Percentiles rank a stretch among this genome's conserved stretches.
phyloP scores from a whole-genome alignment of 1,139 yeast genomes.

The Candida gigantensis region DNA sequence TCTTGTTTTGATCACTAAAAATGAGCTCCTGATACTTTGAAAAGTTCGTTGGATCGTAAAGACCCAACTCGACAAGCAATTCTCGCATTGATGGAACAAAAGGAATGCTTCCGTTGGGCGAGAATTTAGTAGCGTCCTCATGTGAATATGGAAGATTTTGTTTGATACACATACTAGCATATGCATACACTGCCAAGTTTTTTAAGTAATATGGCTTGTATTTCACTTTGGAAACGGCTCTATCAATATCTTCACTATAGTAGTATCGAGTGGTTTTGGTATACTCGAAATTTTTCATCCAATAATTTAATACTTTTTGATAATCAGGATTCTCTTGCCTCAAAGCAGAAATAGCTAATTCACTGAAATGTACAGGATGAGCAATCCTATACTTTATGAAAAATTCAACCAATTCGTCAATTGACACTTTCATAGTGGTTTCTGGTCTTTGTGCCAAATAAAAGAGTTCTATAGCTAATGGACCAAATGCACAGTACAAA shows the following conservation, averaged over 20 bases:
- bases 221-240: slow-evolving; percentile 2
- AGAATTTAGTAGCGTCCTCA: slow-evolving; percentile 30
- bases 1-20: slow-evolving; percentile 7
- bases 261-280: slow-evolving; percentile 5
- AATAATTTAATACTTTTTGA: background rate
- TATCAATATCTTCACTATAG: background rate
- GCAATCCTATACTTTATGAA: slow-evolving; percentile 31
- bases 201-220: slow-evolving; percentile 20
- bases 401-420: slow-evolving; percentile 29
- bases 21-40: slow-evolving; percentile 4
- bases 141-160: slow-evolving; percentile 25
- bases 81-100: too few relatives aligned
- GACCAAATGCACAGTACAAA: slow-evolving; percentile 30
- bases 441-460: slow-evolving; percentile 19
- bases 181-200: slow-evolving; percentile 37
- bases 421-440: slow-evolving; percentile 17
- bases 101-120: slow-evolving; percentile 31
- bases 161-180: slow-evolving; percentile 31
- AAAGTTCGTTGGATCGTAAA: slow-evolving; percentile 8
- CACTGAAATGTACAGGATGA: slow-evolving; percentile 18
- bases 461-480: slow-evolving; percentile 26
- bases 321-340: background rate
- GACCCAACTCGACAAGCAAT: slow-evolving; percentile 15
- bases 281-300: slow-evolving; percentile 12
- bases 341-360: background rate